These are phyloP conservation scores for Cnidoscolus chayamansa DNA, from an alignment of 441 rosid genomes.

Conservation along the genomic window DNA sequence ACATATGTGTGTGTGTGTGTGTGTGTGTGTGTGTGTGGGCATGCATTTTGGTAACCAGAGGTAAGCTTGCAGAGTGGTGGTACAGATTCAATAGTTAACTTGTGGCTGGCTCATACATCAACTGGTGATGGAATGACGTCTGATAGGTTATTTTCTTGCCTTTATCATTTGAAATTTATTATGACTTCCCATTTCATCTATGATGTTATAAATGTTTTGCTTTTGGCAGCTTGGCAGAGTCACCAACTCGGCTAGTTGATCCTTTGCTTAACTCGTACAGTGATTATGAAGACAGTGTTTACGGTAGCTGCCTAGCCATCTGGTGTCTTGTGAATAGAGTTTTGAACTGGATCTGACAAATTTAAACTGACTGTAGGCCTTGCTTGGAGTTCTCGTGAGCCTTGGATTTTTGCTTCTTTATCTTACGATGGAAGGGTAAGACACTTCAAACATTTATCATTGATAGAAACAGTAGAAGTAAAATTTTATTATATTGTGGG, in stretches of 20 bases:
- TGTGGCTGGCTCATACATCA: slow-evolving; percentile 70
- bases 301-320: slow-evolving; percentile 45
- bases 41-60: slow-evolving; percentile 24
- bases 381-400: slow-evolving; percentile 91
- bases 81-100: slow-evolving; percentile 80
- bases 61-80: slow-evolving; percentile 73
- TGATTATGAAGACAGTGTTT: slow-evolving; percentile 88
- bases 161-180: background rate
- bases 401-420: slow-evolving; percentile 87
- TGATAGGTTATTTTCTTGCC: slow-evolving; percentile 42
- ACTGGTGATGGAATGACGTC: slow-evolving; percentile 39
- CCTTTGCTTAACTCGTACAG: slow-evolving; percentile 65
- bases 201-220: background rate
- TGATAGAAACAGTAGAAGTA: background rate
- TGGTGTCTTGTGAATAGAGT: slow-evolving; percentile 9
- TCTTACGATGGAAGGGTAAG: slow-evolving; percentile 97
- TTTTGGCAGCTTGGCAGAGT: slow-evolving; percentile 47
- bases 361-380: slow-evolving; percentile 52
- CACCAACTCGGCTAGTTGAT: slow-evolving; percentile 41
- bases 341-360: slow-evolving; percentile 16
- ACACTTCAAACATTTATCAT: background rate
- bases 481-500: background rate
- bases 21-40: background rate
- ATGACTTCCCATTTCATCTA: slow-evolving; percentile 3
- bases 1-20: no score